phyloP scores from a whole-genome alignment of 257 asterid genomes.

The Solanum virginianum region DNA sequence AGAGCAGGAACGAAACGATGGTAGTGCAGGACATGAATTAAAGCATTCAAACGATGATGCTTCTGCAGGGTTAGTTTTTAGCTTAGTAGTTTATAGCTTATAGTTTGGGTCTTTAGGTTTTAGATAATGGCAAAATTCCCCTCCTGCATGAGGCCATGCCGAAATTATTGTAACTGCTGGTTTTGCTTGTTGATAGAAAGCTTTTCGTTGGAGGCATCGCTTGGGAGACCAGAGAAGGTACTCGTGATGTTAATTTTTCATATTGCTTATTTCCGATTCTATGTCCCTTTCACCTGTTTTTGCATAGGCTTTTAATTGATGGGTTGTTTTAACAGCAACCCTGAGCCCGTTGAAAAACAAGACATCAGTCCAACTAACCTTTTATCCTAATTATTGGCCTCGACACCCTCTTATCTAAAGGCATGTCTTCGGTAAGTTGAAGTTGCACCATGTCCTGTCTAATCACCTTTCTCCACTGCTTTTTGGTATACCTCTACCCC shows the following conservation, averaged over 20 bases:
- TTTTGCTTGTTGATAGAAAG: conserved; percentile 86
- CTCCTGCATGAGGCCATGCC: conserved; percentile 27
- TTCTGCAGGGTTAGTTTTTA: conserved; percentile 98
- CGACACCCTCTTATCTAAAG: neutral
- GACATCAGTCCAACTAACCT: neutral
- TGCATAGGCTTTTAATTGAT: neutral
- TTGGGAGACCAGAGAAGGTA: conserved; percentile 99
- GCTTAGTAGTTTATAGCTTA: conserved; percentile 24
- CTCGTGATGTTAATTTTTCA: neutral
- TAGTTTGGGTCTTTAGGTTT: conserved; percentile 1
- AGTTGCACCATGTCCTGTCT: too few species aligned
- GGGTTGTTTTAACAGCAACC: neutral
- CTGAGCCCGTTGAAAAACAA: neutral
- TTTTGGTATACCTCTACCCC: too few species aligned
- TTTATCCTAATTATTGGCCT: neutral
- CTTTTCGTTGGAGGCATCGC: conserved; percentile 99
- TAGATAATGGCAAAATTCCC: conserved; percentile 11
- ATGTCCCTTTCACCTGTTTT: neutral
- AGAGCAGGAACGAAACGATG: conserved; percentile 72
- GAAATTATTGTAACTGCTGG: conserved; percentile 50
- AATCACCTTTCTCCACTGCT: too few species aligned
- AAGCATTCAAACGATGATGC: conserved; percentile 68
- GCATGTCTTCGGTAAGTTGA: too few species aligned
- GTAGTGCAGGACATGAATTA: conserved; percentile 56
- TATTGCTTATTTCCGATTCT: neutral